Evolutionary conservation across 176 grass and related monocot genomes (phyloP).

Genomic region (Carex cristatella): DNA sequence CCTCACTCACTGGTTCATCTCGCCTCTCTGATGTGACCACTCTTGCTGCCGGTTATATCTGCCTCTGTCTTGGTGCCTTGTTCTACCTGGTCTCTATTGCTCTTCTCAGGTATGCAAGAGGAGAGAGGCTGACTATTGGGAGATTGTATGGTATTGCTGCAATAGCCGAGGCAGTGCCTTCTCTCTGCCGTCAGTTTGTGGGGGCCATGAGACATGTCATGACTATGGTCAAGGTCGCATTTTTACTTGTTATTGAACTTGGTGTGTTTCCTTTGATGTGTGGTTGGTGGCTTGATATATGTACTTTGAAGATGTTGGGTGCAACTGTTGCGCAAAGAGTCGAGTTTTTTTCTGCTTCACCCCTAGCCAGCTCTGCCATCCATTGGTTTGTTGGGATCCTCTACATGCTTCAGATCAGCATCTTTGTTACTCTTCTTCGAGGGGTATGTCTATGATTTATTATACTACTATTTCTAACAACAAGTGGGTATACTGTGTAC

Average conservation of each 20-base stretch:
- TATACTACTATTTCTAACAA: background rate
- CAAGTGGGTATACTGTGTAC: background rate
- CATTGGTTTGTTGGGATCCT: constrained; percentile 99
- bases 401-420: constrained; percentile 99
- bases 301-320: constrained; percentile 93
- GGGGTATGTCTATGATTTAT: constrained; percentile 51
- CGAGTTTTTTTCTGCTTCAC: constrained; percentile 83
- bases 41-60: constrained; percentile 85
- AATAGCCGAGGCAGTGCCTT: constrained; percentile 85
- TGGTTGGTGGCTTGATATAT: constrained; percentile 99
- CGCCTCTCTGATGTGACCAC: constrained; percentile 94
- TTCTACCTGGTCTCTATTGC: constrained; percentile 83
- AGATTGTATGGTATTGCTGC: constrained; percentile 76
- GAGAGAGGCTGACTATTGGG: constrained; percentile 78
- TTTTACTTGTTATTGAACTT: constrained; percentile 93
- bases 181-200: constrained; percentile 79
- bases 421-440: constrained; percentile 98
- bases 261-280: constrained; percentile 99
- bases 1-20: constrained; percentile 47
- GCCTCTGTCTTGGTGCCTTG: constrained; percentile 69
- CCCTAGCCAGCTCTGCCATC: constrained; percentile 79
- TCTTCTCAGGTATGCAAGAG: constrained; percentile 76
- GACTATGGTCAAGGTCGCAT: constrained; percentile 97
- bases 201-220: constrained; percentile 88
- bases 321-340: constrained; percentile 86